Percentiles rank a stretch among this genome's conserved stretches.
Conservation (phyloP, 768 basidiomycete genomes). For the Terana coerulea region DNA sequence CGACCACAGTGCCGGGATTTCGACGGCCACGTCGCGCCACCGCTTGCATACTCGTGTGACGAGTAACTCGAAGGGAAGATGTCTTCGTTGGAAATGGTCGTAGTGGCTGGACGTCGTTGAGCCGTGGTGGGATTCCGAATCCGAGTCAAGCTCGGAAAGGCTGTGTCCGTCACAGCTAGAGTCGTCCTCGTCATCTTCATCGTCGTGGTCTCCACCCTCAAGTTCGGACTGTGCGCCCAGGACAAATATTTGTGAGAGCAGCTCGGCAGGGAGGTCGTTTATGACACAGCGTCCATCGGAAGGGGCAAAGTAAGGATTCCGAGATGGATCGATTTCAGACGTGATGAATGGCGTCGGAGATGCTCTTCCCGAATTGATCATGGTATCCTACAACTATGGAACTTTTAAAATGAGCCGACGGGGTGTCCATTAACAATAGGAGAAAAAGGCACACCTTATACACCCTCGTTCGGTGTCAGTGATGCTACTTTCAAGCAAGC, state of each 20-base stretch:
- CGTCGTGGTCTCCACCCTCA: not conserved
- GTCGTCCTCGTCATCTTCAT: slow-evolving; percentile 3
- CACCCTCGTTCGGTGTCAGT: no score
- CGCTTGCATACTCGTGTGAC: slow-evolving; percentile 57
- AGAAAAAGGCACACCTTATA: no score
- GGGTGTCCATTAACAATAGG: no score
- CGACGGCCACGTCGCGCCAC: slow-evolving; percentile 51
- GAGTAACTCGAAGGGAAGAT: slow-evolving; percentile 43
- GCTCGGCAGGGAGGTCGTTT: slow-evolving; percentile 52
- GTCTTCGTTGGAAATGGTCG: slow-evolving; percentile 10
- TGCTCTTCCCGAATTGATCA: no score
- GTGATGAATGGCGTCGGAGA: no score
- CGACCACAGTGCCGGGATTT: slow-evolving; percentile 56
- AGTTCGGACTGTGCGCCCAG: slow-evolving; percentile 2
- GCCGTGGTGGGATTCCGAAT: not conserved
- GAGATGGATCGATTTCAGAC: no score
- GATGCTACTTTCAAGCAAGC: no score
- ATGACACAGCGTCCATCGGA: slow-evolving; percentile 27
- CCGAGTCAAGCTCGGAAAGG: not conserved
- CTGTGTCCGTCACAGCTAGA: not conserved
- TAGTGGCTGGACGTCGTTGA: slow-evolving; percentile 18
- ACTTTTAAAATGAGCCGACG: no score
- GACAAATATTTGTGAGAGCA: slow-evolving; percentile 45
- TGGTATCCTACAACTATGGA: no score
- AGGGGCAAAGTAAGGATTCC: slow-evolving; percentile 14